phyloP scores from a whole-genome alignment of 2,329 filamentous ascomycete species.

The Cladosporium sphaerospermum region DNA sequence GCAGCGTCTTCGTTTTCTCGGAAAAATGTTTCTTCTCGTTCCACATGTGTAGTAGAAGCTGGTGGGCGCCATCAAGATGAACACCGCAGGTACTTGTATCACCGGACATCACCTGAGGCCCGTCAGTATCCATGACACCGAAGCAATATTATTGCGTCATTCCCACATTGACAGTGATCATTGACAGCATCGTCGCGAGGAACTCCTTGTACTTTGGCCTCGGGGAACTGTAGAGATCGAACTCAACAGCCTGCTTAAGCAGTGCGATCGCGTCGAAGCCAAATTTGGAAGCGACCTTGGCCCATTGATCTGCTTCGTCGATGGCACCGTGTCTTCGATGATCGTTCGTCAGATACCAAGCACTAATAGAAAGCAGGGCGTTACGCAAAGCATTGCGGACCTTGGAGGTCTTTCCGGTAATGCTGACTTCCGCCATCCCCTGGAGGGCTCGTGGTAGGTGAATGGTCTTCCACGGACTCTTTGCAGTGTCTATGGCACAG shows the following conservation, averaged over 20 bases:
- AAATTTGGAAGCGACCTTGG: background rate
- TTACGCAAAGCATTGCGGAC: background rate
- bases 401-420: background rate
- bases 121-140: background rate
- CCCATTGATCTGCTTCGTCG: background rate
- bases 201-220: conserved; percentile 9
- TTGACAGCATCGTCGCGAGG: conserved; percentile 4
- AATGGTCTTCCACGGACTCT: conserved; percentile 7
- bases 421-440: background rate
- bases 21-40: conserved; percentile 11
- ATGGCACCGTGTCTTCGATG: background rate
- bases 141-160: background rate
- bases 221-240: conserved; percentile 1
- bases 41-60: conserved; percentile 11
- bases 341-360: conserved; percentile 6
- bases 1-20: background rate
- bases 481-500: background rate
- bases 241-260: conserved; percentile 3
- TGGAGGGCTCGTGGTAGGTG: background rate
- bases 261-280: conserved; percentile 2
- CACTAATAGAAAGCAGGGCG: background rate
- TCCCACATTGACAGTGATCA: conserved; percentile 5
- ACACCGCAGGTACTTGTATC: conserved; percentile 6
- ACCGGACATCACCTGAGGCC: conserved; percentile 2
- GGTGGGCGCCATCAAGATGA: conserved; percentile 15